These are phyloP conservation scores for Auxenochlorella pyrenoidosa DNA, from an alignment of 139 green algal genomes.

Conservation along the genomic window DNA sequence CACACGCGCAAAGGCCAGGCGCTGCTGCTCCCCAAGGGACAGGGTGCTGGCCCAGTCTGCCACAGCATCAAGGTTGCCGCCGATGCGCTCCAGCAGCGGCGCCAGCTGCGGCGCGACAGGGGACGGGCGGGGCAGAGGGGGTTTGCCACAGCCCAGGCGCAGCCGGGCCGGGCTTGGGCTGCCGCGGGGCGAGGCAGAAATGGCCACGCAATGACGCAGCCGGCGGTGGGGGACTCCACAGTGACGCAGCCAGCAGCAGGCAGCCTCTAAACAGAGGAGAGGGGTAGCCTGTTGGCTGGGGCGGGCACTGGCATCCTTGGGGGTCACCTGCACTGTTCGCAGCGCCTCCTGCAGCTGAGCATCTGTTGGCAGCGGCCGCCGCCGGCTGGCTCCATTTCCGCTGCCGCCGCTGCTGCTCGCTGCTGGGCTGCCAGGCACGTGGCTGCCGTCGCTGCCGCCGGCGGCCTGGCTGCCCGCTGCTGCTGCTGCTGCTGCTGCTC, in stretches of 20 bases:
- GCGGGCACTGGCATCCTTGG: no score
- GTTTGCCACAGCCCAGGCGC: no score
- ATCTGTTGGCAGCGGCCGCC: slow-evolving; percentile 66
- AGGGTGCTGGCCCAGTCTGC: slow-evolving; percentile 89
- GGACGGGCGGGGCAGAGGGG: no score
- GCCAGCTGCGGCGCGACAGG: slow-evolving; percentile 31
- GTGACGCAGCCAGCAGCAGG: no score
- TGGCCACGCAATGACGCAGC: no score
- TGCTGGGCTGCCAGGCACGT: not conserved
- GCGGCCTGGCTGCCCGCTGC: not conserved
- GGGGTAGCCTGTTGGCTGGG: no score
- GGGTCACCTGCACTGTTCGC: slow-evolving; percentile 55
- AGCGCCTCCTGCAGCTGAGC: slow-evolving; percentile 72
- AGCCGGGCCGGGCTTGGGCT: no score
- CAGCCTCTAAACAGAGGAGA: no score
- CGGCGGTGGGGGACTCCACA: no score
- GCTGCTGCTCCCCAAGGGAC: slow-evolving; percentile 97
- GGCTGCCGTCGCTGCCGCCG: not conserved
- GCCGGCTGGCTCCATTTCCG: not conserved
- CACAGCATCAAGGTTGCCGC: slow-evolving; percentile 64
- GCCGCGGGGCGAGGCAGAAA: no score
- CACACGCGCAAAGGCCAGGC: slow-evolving; percentile 91
- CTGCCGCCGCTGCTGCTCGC: not conserved
- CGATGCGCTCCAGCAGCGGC: slow-evolving; percentile 35
- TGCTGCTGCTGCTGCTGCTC: not conserved